Evolutionary conservation across 768 basidiomycete genomes (phyloP), one percentile per base, ranked within the genome.

Genomic region (Mycena indigotica): DNA sequence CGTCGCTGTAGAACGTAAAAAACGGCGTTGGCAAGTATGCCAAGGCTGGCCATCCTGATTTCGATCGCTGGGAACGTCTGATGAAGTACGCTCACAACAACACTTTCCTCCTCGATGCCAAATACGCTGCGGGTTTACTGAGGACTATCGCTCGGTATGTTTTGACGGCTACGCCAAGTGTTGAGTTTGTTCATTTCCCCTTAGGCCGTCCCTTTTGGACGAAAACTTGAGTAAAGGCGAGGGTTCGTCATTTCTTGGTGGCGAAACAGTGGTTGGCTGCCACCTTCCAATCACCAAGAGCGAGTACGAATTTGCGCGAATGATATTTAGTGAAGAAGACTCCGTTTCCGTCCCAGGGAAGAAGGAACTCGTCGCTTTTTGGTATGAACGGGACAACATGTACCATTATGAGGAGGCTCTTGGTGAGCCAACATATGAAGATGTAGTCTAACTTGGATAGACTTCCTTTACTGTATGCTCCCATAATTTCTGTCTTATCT

Each of bases 281-380:
- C 21, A 60, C 21, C 59, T 64, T 4, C 23, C 49, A 3, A 49
- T 54, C 23, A 12, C 48, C 3, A 46, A 49, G 1, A 26, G 45
- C 8, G 63, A 59, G 13, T 56, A 54, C 52, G 60, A 65, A 28
- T 52, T n/a, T 50, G 60, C 56, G 50, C 53, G 60, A 2, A 26
- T 65, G 24, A 59, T 65, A 4, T 65, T 49, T 40, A 38, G 60
- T 48, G 55, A 65, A 26, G 54, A 58, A 6, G 2, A 25, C 32
- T 44, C 16, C n/a, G n/a, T n/a, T n/a, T n/a, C n/a, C 41, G 56
- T 57, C 6, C 55, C 56, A 10, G 62, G 59, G 1, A 30, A 64
- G 52, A 61, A 56, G 32, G 63, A 65, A 46, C 53, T 65, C 4
- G 26, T 65, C 19, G 63, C 52, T 13, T 65, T 65, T 40, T 62